Base-by-base conservation (phyloP, 805 yeast species). In the Lipomyces lipofer region DNA sequence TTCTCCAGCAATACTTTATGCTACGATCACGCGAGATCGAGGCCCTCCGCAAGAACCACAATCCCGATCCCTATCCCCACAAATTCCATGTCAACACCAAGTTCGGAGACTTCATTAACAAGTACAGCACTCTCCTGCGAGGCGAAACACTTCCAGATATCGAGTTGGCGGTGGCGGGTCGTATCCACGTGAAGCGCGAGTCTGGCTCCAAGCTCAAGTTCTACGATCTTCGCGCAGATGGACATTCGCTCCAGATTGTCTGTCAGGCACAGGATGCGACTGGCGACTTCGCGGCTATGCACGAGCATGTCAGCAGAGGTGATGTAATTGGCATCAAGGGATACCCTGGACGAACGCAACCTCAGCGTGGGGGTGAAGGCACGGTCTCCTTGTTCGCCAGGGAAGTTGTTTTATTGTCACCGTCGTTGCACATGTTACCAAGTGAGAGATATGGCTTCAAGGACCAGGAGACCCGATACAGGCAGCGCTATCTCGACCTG, bases 291-390 rank as follows among this genome's bases (percentile, higher is more conserved):
- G 92, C 87, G 69, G 71, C 71, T 35, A 75, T 78, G 80, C 97
- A 92, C 72, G 96, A 89, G 64, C 71, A 85, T 62, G 78, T 92
- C 69, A 87, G 92, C 78, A 87, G 99, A 80, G 99, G 99, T 77
- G 99, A 92, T 73, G 86, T 94, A 66, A 83, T 94, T 63, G 99
- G 99, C 77, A 91, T 94, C 63, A 84, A 80, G 67, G 99, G 99
- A 68, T 94, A 89, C 76, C 98, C 97, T 61, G 97, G 95, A 72
- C 85, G 95, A 77, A 92, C 99, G 60, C 83, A 86, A 62, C 99
- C 99, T 64, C 91, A 91, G 77, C 91, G 91, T 73, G 98, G 99
- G 73, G 98, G 97, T 74, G 99, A 94, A 69, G 99, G 99, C 75
- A 98, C 94, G 74, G 75, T 92, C 51, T 94, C 98, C 22, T 86